A percentile compares a stretch with the other conserved stretches of the same genome.
Conservation (phyloP, 306 rosid genomes). For the Quercus dentata region DNA sequence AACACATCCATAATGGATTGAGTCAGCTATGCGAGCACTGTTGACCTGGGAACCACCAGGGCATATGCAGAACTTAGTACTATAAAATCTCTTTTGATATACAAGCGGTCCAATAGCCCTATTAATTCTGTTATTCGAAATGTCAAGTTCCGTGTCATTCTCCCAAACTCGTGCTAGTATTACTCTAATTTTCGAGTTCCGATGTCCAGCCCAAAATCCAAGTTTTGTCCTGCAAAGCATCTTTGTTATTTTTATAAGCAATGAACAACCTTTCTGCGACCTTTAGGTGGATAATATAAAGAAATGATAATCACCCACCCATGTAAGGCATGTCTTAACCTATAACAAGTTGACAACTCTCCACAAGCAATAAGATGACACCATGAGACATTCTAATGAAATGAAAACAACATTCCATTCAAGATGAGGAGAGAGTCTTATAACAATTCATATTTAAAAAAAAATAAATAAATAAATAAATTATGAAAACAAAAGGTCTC, state of each 20-base stretch:
- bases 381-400: not conserved
- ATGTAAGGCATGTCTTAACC: not conserved
- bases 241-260: not conserved
- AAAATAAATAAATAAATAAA: not conserved
- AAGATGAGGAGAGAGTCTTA: not conserved
- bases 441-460: not conserved
- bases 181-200: conserved; percentile 94
- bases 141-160: conserved; percentile 93
- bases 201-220: conserved; percentile 98
- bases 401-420: not conserved
- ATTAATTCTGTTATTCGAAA: conserved; percentile 83
- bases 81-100: conserved; percentile 87
- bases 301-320: not conserved
- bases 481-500: not conserved
- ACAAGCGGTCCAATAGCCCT: conserved; percentile 82
- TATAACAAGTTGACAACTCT: not conserved
- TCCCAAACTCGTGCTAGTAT: conserved; percentile 95
- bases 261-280: not conserved
- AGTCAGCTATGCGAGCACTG: conserved; percentile 92
- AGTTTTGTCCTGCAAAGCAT: conserved; percentile 72
- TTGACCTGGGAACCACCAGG: conserved; percentile 99
- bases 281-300: not conserved
- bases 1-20: conserved; percentile 96
- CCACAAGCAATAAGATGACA: not conserved
- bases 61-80: conserved; percentile 85